phyloP scores from a whole-genome alignment of 2,329 filamentous ascomycete genomes.

The Penicillium vulpinum region DNA sequence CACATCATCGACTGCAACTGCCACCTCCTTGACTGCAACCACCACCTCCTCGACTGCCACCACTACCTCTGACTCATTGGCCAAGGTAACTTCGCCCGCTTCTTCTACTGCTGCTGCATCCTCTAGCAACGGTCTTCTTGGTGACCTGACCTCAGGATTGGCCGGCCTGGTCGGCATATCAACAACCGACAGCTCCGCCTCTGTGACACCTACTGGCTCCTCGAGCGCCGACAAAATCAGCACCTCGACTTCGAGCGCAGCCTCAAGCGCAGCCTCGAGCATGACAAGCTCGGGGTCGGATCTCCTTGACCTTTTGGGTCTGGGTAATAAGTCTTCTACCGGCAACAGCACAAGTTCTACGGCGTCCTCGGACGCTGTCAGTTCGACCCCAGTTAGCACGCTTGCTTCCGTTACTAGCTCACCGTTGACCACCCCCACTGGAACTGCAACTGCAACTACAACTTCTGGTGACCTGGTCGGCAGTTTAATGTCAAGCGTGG shows the following conservation, averaged over 20 bases:
- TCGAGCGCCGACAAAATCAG: background rate
- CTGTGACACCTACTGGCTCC: background rate
- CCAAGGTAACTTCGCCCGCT: background rate
- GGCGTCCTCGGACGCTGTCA: background rate
- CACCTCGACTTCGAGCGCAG: too few relatives aligned
- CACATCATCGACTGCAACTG: background rate
- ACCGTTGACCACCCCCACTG: background rate
- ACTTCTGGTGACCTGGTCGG: conserved; percentile 10
- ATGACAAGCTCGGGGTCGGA: conserved; percentile 2
- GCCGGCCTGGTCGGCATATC: background rate
- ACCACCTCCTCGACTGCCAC: background rate
- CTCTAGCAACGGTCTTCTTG: conserved; percentile 10
- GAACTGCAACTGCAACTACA: background rate
- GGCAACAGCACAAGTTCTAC: conserved; percentile 4
- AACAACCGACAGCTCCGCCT: background rate
- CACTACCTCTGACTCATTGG: background rate
- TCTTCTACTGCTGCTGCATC: background rate
- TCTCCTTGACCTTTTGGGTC: conserved; percentile 5
- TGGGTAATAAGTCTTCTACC: conserved; percentile 6
- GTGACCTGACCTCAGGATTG: conserved; percentile 4
- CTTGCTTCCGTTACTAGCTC: conserved; percentile 19
- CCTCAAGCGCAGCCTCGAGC: background rate
- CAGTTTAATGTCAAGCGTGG: conserved; percentile 11
- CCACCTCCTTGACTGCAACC: too few relatives aligned
- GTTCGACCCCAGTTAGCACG: conserved; percentile 29